Conservation (phyloP, 2,329 filamentous ascomycete genomes). For the Calonectria honghensis region DNA sequence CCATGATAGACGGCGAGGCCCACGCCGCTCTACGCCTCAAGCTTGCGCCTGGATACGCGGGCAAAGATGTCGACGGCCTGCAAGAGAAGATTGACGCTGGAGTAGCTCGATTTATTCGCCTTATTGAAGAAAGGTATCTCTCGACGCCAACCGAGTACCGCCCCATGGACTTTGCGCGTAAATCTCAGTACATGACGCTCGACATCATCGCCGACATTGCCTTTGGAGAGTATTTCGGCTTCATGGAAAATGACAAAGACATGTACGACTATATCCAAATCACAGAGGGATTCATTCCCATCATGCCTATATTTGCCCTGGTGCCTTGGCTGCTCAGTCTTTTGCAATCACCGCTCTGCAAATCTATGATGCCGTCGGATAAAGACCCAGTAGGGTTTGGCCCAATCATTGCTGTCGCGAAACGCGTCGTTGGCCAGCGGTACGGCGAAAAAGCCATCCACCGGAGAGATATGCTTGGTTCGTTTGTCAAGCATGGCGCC, state of each 20-base stretch:
- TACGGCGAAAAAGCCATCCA: neutral
- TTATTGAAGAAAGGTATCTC: constrained; percentile 32
- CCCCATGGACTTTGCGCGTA: constrained; percentile 27
- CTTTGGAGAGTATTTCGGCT: constrained; percentile 34
- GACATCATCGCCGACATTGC: constrained; percentile 35
- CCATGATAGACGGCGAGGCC: constrained; percentile 13
- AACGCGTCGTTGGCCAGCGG: constrained; percentile 21
- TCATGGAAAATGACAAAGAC: constrained; percentile 32
- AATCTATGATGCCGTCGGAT: constrained; percentile 30
- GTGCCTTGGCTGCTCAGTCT: constrained; percentile 33
- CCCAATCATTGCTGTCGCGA: constrained; percentile 30
- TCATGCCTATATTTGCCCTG: constrained; percentile 30
- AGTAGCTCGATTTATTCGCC: constrained; percentile 17
- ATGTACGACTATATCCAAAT: constrained; percentile 29
- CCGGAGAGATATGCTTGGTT: constrained; percentile 35
- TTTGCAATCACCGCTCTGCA: constrained; percentile 33
- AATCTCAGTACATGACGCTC: constrained; percentile 31
- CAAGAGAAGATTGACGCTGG: constrained; percentile 27
- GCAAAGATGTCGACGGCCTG: constrained; percentile 21
- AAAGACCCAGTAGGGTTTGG: constrained; percentile 34
- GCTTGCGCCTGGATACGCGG: constrained; percentile 30
- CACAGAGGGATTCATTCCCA: constrained; percentile 1
- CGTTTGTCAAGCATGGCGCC: constrained; percentile 30
- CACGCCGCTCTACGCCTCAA: constrained; percentile 27
- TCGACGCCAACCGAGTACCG: constrained; percentile 19